These are phyloP conservation scores for Erythrobasidium hasegawianum DNA, from an alignment of 1,284 basidiomycete species.

Conservation along the genomic window DNA sequence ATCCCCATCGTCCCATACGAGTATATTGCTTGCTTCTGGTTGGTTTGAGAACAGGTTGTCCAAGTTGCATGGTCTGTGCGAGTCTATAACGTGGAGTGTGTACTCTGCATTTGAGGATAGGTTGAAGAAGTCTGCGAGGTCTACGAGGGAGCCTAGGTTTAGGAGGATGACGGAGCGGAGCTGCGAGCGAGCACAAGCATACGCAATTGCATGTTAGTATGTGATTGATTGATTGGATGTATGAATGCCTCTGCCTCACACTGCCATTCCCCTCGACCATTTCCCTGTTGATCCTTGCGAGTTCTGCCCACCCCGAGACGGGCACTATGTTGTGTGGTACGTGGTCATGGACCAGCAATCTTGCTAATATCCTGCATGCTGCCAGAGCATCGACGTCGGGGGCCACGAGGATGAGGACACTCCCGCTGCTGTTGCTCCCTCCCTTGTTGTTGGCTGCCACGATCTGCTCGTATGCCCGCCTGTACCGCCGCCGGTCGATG, in stretches of 20 bases:
- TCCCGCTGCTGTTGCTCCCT: too few relatives aligned
- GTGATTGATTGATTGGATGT: too few relatives aligned
- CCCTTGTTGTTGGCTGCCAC: too few relatives aligned
- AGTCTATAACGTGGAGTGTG: conserved; percentile 85
- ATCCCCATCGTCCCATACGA: conserved; percentile 87
- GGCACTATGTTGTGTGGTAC: conserved; percentile 86
- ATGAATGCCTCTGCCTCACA: neutral
- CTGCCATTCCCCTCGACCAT: conserved; percentile 35
- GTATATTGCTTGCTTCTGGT: conserved; percentile 61
- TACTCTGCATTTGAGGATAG: conserved; percentile 39
- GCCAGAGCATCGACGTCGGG: conserved; percentile 87
- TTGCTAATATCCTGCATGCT: conserved; percentile 82
- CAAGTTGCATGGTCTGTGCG: conserved; percentile 84
- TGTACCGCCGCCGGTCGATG: conserved; percentile 25
- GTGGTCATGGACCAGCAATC: conserved; percentile 87
- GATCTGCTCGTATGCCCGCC: conserved; percentile 25
- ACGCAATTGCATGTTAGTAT: too few relatives aligned
- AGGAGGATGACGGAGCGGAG: conserved; percentile 86
- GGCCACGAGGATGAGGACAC: conserved; percentile 74
- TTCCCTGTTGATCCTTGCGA: conserved; percentile 58
- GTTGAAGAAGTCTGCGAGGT: conserved; percentile 61
- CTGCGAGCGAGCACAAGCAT: too few relatives aligned
- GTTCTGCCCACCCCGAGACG: conserved; percentile 76
- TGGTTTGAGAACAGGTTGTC: conserved; percentile 66
- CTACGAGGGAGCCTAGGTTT: conserved; percentile 86